Evolutionary conservation across 1,284 basidiomycete genomes (phyloP).

Genomic region (Cryptococcus depauperatus): DNA sequence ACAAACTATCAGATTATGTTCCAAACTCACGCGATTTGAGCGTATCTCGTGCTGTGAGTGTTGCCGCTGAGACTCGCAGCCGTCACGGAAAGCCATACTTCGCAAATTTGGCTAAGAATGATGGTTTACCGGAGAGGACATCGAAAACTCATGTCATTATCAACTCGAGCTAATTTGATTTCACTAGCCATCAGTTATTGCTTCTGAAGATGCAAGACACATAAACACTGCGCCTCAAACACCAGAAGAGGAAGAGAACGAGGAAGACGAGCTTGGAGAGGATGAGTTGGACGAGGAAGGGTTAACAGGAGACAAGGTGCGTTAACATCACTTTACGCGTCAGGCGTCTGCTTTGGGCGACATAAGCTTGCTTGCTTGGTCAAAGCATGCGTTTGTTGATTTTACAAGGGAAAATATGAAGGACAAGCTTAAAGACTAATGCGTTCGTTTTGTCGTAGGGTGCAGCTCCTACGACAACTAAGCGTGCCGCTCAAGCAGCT

Average conservation of each 20-base stretch:
- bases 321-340: too few species aligned
- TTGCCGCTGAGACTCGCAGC: too few species aligned
- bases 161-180: too few species aligned
- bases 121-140: too few species aligned
- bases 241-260: slow-evolving; percentile 23
- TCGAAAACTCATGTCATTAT: too few species aligned
- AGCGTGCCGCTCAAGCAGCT: slow-evolving; percentile 23
- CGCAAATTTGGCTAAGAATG: background rate
- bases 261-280: slow-evolving; percentile 28
- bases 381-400: too few species aligned
- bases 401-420: too few species aligned
- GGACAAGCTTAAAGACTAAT: too few species aligned
- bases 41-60: slow-evolving; percentile 40
- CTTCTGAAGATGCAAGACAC: slow-evolving; percentile 33
- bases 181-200: slow-evolving; percentile 30
- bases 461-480: slow-evolving; percentile 30
- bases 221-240: slow-evolving; percentile 36
- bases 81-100: too few species aligned
- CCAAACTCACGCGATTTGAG: slow-evolving; percentile 39
- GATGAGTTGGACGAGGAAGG: slow-evolving; percentile 35
- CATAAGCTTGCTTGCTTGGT: too few species aligned
- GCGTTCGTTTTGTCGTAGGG: too few species aligned
- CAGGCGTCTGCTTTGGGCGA: too few species aligned
- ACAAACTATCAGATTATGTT: slow-evolving; percentile 43
- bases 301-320: slow-evolving; percentile 19